A percentile compares a stretch with the other conserved stretches of the same genome.
Evolutionary conservation across 1,284 basidiomycete genomes (phyloP).

Genomic region (Vanrija humicola): DNA sequence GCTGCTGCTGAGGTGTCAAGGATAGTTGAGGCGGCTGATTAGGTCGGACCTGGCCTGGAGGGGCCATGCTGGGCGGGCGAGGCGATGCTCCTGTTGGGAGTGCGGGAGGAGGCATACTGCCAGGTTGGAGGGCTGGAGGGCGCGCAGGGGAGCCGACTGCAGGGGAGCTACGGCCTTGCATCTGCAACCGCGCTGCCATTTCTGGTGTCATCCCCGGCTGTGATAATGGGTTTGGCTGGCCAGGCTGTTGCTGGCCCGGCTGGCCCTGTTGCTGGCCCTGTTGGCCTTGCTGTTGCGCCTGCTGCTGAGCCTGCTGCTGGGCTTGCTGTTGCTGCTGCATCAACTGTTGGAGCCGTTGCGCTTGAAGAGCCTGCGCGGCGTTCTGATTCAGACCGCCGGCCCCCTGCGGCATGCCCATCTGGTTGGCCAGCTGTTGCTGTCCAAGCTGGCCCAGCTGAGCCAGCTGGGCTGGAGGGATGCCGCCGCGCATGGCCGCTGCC

Average conservation of each 20-base stretch:
- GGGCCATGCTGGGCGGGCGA: constrained; percentile 11
- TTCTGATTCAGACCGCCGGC: background rate
- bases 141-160: constrained; percentile 15
- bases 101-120: constrained; percentile 19
- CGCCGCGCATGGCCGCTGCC: constrained; percentile 13
- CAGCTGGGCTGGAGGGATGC: constrained; percentile 7
- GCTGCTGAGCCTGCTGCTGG: constrained; percentile 19
- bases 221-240: constrained; percentile 11
- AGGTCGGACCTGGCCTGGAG: constrained; percentile 2
- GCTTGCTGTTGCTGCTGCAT: constrained; percentile 13
- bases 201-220: constrained; percentile 15
- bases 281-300: constrained; percentile 17
- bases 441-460: background rate
- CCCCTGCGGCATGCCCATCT: constrained; percentile 3
- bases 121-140: constrained; percentile 14
- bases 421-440: constrained; percentile 11
- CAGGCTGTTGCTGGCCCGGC: constrained; percentile 7
- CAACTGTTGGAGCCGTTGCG: constrained; percentile 16
- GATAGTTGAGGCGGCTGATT: constrained; percentile 5
- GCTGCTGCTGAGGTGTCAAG: constrained; percentile 33
- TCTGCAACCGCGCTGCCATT: constrained; percentile 16
- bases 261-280: constrained; percentile 26
- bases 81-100: constrained; percentile 17
- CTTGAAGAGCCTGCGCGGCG: constrained; percentile 9
- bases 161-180: constrained; percentile 23